Evolutionary conservation across 495 filamentous ascomycete species (phyloP), one percentile per base, ranked within the genome.

Genomic region (Annulohypoxylon stygium): DNA sequence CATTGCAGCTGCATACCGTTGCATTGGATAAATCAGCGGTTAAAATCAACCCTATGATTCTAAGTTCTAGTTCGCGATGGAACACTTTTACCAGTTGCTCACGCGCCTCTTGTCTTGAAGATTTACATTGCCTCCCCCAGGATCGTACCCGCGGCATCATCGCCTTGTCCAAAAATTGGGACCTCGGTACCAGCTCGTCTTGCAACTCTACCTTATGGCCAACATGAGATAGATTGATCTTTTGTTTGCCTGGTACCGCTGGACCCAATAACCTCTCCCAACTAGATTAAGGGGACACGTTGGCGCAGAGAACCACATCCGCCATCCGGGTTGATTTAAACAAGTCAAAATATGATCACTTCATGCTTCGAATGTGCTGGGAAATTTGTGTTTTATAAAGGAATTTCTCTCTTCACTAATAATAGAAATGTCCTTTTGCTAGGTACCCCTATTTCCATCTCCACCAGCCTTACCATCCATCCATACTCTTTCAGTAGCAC

Each of bases 11-110:
- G 58, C 62, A 68, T 70, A 67, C 51, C 53, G 72, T 75, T 68
- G 53, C 67, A 75, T 63, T 63, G 72, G 72, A 75, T 75, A 70
- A 75, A 70, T 70, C 45, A 62, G 59, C 72, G 72, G 72, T 16
- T 75, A 75, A 75, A 75, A 53, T 65, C 67, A 12, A 69, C 43
- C 16, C 57, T 26, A 18, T 61, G 65, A 60, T 63, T n/a, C 59
- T 34, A 39, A 45, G 72, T 64, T 75, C 72, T 75, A 61, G 72
- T 50, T 75, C 67, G 39, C 66, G 71, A 65, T 62, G 25, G 14
- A 61, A 69, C 45, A 45, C 39, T 66, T 50, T 25, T 51, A 61
- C 54, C 53, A 34, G n/a, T 6, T 58, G 62, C 43, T 64, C 71
- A 74, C 71, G 71, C 71, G 58, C 71, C 61, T 60, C 55, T 67